Conservation (phyloP, 2,329 filamentous ascomycete genomes). For the Aspergillus carbonarius region DNA sequence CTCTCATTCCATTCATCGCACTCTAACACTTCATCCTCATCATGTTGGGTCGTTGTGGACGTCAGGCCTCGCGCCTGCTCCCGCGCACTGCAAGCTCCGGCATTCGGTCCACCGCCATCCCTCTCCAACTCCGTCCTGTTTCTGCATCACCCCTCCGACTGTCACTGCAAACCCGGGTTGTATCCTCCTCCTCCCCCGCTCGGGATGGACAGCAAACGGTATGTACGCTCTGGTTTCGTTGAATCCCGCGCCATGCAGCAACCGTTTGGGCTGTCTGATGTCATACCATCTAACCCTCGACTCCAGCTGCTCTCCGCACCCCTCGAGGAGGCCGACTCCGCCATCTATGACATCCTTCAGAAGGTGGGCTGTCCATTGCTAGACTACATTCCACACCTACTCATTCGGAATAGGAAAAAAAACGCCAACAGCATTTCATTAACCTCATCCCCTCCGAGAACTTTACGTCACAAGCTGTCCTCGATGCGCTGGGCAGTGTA, state of each 20-base stretch:
- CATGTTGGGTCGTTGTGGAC: slow-evolving; percentile 38
- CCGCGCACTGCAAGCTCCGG: slow-evolving; percentile 33
- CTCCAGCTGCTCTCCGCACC: slow-evolving; percentile 72
- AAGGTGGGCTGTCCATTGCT: slow-evolving; percentile 57
- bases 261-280: slow-evolving; percentile 1
- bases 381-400: slow-evolving; percentile 5
- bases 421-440: slow-evolving; percentile 95
- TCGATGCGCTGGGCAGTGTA: slow-evolving; percentile 86
- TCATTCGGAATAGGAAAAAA: slow-evolving; percentile 71
- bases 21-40: slow-evolving; percentile 27
- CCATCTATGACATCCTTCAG: slow-evolving; percentile 84
- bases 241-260: neutral
- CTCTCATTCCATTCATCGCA: neutral
- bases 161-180: slow-evolving; percentile 35
- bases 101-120: slow-evolving; percentile 24
- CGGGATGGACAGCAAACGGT: slow-evolving; percentile 46
- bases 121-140: slow-evolving; percentile 21
- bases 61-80: slow-evolving; percentile 33
- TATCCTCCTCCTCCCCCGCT: slow-evolving; percentile 39
- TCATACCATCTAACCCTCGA: slow-evolving; percentile 6
- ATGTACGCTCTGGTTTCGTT: neutral
- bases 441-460: slow-evolving; percentile 96
- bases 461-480: slow-evolving; percentile 88
- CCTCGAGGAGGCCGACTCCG: slow-evolving; percentile 80
- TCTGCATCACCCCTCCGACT: slow-evolving; percentile 22